A percentile compares a stretch with the other conserved stretches of the same genome.
These are phyloP conservation scores for Hymenoscyphus fructigenus DNA, from an alignment of 2,329 filamentous ascomycete species.

Conservation along the genomic window DNA sequence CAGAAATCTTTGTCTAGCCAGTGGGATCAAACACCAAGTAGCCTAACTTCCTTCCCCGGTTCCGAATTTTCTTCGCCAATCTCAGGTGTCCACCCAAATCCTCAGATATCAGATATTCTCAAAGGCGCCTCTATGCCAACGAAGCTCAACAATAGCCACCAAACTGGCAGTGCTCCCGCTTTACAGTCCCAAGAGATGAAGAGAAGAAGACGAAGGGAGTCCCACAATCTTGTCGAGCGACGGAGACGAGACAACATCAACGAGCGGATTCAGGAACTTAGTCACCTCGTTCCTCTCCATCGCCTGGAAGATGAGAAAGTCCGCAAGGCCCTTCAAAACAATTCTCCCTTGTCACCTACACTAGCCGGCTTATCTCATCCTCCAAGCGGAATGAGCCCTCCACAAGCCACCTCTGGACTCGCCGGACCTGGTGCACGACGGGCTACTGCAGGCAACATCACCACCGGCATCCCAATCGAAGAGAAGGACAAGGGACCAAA, in stretches of 20 bases:
- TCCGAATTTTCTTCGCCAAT: slow-evolving; percentile 86
- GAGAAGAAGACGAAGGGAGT: slow-evolving; percentile 84
- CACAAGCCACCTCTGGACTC: slow-evolving; percentile 82
- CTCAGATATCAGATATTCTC: slow-evolving; percentile 85
- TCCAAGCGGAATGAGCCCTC: slow-evolving; percentile 57
- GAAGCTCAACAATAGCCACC: slow-evolving; percentile 61
- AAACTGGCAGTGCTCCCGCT: slow-evolving; percentile 27
- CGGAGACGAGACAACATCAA: slow-evolving; percentile 97
- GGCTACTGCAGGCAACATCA: slow-evolving; percentile 78
- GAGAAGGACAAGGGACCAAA: slow-evolving; percentile 99
- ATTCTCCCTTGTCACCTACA: slow-evolving; percentile 82
- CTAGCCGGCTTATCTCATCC: slow-evolving; percentile 61
- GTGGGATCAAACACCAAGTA: slow-evolving; percentile 85
- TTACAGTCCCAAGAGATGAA: slow-evolving; percentile 89
- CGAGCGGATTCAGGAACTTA: slow-evolving; percentile 94
- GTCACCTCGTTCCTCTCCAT: slow-evolving; percentile 87
- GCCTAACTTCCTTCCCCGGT: slow-evolving; percentile 80
- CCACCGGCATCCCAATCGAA: slow-evolving; percentile 86
- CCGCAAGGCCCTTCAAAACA: slow-evolving; percentile 90
- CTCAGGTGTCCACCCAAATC: slow-evolving; percentile 61
- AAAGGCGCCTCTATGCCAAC: slow-evolving; percentile 87
- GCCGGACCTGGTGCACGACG: slow-evolving; percentile 82
- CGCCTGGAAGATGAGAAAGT: slow-evolving; percentile 96
- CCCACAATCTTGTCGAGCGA: slow-evolving; percentile 94
- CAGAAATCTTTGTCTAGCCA: slow-evolving; percentile 84